phyloP scores from a whole-genome alignment of 2,329 filamentous ascomycete species.

The Colletotrichum abscissum region DNA sequence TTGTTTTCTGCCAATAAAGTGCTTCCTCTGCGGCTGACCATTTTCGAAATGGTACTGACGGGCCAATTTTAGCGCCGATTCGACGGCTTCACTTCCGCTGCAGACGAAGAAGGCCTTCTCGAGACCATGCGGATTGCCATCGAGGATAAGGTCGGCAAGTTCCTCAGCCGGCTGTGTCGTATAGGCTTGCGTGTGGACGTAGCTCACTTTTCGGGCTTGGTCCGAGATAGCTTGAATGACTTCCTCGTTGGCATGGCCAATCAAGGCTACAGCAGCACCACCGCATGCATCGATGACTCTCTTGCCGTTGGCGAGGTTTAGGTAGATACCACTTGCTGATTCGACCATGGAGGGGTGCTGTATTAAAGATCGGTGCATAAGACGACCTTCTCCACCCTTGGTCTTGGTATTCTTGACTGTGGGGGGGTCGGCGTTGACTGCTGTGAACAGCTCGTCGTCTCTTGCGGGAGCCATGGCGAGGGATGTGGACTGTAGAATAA shows the following conservation, averaged over 20 bases:
- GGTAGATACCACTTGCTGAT: conserved; percentile 52
- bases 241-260: conserved; percentile 45
- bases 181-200: conserved; percentile 42
- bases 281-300: conserved; percentile 49
- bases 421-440: background rate
- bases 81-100: conserved; percentile 50
- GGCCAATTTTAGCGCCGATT: conserved; percentile 60
- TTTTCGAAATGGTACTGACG: conserved; percentile 59
- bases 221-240: conserved; percentile 43
- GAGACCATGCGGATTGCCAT: conserved; percentile 30
- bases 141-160: conserved; percentile 39
- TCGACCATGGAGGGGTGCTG: conserved; percentile 48
- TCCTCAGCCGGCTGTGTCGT: conserved; percentile 57
- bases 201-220: conserved; percentile 43
- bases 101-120: conserved; percentile 37
- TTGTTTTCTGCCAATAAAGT: conserved; percentile 57
- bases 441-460: conserved; percentile 25
- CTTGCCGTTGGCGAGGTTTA: conserved; percentile 47
- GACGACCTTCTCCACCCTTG: conserved; percentile 24
- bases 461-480: conserved; percentile 36
- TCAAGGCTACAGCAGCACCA: conserved; percentile 47
- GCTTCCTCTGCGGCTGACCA: conserved; percentile 47
- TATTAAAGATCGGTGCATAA: conserved; percentile 49
- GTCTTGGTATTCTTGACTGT: background rate
- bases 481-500: too few species aligned